Conservation (phyloP, 2,329 filamentous ascomycete species). For the Pseudogymnoascus sp. region DNA sequence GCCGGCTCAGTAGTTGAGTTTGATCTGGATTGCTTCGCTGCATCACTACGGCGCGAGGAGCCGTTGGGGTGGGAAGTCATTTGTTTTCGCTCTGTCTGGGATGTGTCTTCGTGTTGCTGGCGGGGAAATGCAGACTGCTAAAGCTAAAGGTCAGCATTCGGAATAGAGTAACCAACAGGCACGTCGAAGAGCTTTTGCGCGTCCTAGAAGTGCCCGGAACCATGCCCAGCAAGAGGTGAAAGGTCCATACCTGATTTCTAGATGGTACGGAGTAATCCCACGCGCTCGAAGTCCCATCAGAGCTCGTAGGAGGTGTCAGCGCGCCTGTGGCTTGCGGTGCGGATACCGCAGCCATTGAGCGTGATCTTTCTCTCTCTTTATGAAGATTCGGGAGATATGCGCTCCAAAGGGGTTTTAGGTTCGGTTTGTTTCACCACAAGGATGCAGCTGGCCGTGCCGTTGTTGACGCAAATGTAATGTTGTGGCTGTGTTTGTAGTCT, state of each 20-base stretch:
- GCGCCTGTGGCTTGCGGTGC: constrained; percentile 28
- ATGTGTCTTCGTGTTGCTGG: not conserved
- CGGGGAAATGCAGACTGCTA: not conserved
- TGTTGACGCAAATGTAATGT: not conserved
- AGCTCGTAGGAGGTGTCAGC: constrained; percentile 28
- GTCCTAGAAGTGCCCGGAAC: not conserved
- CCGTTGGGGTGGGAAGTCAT: constrained; percentile 6
- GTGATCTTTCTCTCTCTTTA: constrained; percentile 5
- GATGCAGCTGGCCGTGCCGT: constrained; percentile 5
- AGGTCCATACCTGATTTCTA: constrained; percentile 24
- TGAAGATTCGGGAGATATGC: not conserved
- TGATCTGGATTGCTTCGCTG: constrained; percentile 9
- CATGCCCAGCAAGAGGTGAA: not conserved
- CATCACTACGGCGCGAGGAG: constrained; percentile 1
- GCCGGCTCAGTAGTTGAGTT: constrained; percentile 21
- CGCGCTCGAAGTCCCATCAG: constrained; percentile 23
- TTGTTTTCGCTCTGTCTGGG: not conserved
- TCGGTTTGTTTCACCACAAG: constrained; percentile 8
- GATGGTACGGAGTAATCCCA: constrained; percentile 28
- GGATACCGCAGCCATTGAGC: constrained; percentile 30
- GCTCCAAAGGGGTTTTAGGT: constrained; percentile 2
- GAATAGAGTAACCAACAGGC: not conserved
- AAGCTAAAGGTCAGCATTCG: not conserved
- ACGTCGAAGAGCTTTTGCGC: not conserved
- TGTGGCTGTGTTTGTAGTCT: not conserved